Evolutionary conservation across 139 green algal species (phyloP), one percentile per base, ranked within the genome.

Genomic region (Choricystis sp.): DNA sequence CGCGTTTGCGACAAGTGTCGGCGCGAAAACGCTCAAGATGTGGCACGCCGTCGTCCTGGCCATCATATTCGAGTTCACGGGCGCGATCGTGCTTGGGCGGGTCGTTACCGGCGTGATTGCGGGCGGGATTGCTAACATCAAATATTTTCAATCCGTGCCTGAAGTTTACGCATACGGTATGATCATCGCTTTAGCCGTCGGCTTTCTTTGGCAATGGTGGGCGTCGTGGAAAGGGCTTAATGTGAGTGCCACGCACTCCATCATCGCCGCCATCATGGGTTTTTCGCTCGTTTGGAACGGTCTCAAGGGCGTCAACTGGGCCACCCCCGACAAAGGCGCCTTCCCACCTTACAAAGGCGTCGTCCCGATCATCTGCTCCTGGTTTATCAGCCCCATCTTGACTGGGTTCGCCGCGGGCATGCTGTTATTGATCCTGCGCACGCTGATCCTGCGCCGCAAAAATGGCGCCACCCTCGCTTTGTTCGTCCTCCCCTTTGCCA

Each of bases 361-460:
- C 5, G 31, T 60, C 20, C 70, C 74, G 23, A 82, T 86, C 60
- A 59, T 85, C 4, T 3, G 83, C 27, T 80, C 78, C 26, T 85
- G 81, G 81, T 75, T 88, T 59, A 65, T 87, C 23, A 74, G 74
- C 24, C 81, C 81, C 26, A 66, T 84, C 29, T 56, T 83, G 21
- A 80, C 79, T 16, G 79, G 70, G 24, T 1, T 56, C 1, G 52
- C 49, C 19, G 57, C 79, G 0, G 68, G 68, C 1, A 5, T 74
- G 29, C 56, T 80, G 60, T 83, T 85, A 61, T 49, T 65, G 3
- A 20, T 71, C 1, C 28, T 74, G 2, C 62, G 75, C 21, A 64
- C 56, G 0, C 4, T 60, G 5, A 66, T 85, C 27, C 72, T 87
- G 29, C 63, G 76, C 20, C 64, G 67, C 57, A 29, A 75, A 64